A percentile compares a stretch with the other conserved stretches of the same genome.
These are phyloP conservation scores for Diaporthe batatas DNA, from an alignment of 2,329 filamentous ascomycete genomes.

Conservation along the genomic window DNA sequence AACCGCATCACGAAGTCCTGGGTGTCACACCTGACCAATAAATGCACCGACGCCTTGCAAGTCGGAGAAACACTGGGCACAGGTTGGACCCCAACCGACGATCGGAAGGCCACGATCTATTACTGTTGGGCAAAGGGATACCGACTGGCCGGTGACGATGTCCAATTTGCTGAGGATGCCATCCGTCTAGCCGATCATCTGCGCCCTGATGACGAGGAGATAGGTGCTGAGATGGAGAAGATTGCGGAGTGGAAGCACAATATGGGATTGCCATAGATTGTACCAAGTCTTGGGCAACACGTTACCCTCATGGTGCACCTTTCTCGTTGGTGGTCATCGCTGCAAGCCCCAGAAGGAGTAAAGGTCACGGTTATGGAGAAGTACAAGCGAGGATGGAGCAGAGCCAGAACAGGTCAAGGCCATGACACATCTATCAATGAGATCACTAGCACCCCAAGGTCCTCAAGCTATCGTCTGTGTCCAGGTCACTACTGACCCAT, in stretches of 20 bases:
- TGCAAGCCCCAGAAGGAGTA: neutral
- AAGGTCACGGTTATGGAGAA: neutral
- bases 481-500: too few relatives aligned
- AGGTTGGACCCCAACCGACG: neutral
- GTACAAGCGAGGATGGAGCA: too few relatives aligned
- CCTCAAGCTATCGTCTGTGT: too few relatives aligned
- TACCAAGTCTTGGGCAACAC: neutral
- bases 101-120: neutral
- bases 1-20: neutral
- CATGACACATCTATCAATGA: too few relatives aligned
- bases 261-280: neutral
- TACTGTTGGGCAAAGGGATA: neutral
- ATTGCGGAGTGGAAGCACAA: neutral
- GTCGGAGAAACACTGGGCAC: neutral
- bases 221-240: neutral
- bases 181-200: neutral
- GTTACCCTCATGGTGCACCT: neutral
- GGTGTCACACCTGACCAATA: neutral
- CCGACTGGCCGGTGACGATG: neutral
- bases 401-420: too few relatives aligned
- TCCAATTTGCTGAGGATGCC: neutral
- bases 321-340: too few relatives aligned
- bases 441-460: too few relatives aligned
- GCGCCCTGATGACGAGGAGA: neutral
- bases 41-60: neutral